Evolutionary conservation across 768 basidiomycete species (phyloP), one percentile per base, ranked within the genome.

Genomic region (Hericium rajendrae): DNA sequence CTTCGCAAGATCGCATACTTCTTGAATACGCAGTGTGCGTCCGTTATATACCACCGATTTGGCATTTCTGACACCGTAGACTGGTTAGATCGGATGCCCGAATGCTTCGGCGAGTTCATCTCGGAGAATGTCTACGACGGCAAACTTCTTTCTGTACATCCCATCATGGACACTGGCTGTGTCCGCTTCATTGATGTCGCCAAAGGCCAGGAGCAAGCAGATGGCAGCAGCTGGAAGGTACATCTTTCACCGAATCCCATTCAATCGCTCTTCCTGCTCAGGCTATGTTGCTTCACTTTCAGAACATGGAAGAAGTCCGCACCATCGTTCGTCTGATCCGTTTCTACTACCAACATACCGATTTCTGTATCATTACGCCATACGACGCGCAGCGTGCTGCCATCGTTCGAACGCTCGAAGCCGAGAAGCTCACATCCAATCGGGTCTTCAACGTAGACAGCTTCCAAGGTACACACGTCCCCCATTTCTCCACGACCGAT

Each of bases 371-470:
- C 54, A 78, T 81, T 43, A 80, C 79, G 2, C 79, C 77, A 0
- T 82, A 81, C 58, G 80, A 81, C 58, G 74, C 76, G 0, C 80
- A 82, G 64, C 64, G 80, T 18, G 73, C 74, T 1, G 70, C 66
- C 2, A 75, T 80, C 28, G 70, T 75, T 54, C 63, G 57, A 18
- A 56, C 56, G 4, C 66, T 81, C 26, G 71, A 74, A 54, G 59
- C 51, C 1, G 69, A 65, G 43, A 60, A 67, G 4, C 66, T 71
- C 4, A 73, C 73, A 1, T 51, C 49, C 49, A 72, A 77, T 38
- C 56, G 59, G 0, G 77, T 80, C 0, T 81, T 73, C 69, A 81
- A 79, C 57, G 73, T 82, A 12, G 80, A 82, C 61, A 78, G 77
- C 58, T 82, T 80, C 62, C 80, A 79, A 71, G 80, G 79, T 77